Evolutionary conservation across 192 early-diverging fungal species (phyloP).

Genomic region (Allomyces arbusculus): DNA sequence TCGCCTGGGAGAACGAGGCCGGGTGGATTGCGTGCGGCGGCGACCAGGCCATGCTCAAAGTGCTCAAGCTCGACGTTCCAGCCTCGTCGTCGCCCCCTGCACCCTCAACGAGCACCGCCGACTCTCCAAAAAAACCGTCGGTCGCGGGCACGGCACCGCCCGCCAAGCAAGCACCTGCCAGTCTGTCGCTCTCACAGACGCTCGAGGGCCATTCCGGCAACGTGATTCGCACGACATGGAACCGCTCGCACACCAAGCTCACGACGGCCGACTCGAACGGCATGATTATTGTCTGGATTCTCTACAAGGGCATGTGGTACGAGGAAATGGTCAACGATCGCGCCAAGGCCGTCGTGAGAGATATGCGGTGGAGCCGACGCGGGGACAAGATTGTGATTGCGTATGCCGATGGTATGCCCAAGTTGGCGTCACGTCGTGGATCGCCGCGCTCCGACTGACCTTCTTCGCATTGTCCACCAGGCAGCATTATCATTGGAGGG

Average conservation of each 20-base stretch:
- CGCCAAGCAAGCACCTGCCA: constrained; percentile 7
- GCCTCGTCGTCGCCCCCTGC: not conserved
- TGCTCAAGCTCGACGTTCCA: constrained; percentile 29
- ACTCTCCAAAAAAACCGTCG: not conserved
- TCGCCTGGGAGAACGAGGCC: constrained; percentile 38
- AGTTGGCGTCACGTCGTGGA: not conserved
- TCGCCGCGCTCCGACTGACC: not conserved
- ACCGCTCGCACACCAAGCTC: constrained; percentile 27
- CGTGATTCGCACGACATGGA: constrained; percentile 32
- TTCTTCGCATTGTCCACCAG: constrained; percentile 2
- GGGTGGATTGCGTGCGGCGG: constrained; percentile 44
- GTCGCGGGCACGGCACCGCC: constrained; percentile 1
- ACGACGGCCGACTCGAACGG: constrained; percentile 37
- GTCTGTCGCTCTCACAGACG: constrained; percentile 41
- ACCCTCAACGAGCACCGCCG: not conserved
- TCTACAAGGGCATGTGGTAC: constrained; percentile 43
- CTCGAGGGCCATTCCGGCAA: constrained; percentile 32
- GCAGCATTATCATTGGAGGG: constrained; percentile 38
- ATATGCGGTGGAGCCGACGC: constrained; percentile 36
- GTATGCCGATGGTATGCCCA: constrained; percentile 27
- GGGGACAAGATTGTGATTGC: constrained; percentile 35
- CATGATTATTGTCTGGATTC: constrained; percentile 42
- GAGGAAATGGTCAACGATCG: constrained; percentile 52
- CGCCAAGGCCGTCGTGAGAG: constrained; percentile 34
- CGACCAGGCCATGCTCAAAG: constrained; percentile 36